Evolutionary conservation across 805 yeast species (phyloP).

Genomic region (Candida odintsovae): DNA sequence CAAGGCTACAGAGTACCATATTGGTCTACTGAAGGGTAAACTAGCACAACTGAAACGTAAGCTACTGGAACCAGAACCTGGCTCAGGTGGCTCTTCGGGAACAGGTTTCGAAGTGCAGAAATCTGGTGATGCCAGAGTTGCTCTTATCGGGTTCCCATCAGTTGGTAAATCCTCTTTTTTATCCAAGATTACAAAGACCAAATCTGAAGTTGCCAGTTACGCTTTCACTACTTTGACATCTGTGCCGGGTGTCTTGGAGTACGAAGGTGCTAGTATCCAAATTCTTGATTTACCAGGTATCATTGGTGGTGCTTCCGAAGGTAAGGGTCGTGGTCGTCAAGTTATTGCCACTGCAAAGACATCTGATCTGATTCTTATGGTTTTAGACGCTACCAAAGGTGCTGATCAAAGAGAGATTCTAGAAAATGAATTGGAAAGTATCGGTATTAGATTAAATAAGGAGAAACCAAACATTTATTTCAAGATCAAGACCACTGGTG

Average conservation of each 20-base stretch:
- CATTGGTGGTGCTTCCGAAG: constrained; percentile 93
- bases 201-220: constrained; percentile 91
- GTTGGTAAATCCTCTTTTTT: constrained; percentile 94
- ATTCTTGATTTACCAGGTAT: constrained; percentile 98
- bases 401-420: constrained; percentile 81
- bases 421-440: constrained; percentile 86
- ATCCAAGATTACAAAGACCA: constrained; percentile 86
- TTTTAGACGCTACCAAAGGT: constrained; percentile 92
- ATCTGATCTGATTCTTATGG: constrained; percentile 88
- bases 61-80: constrained; percentile 81
- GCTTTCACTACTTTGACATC: constrained; percentile 95
- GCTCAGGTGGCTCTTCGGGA: constrained; percentile 58
- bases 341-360: constrained; percentile 96
- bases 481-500: constrained; percentile 83
- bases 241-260: constrained; percentile 92
- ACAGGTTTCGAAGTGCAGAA: constrained; percentile 92
- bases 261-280: constrained; percentile 95
- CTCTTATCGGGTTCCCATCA: constrained; percentile 93
- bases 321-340: constrained; percentile 96
- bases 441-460: constrained; percentile 87
- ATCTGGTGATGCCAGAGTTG: constrained; percentile 94
- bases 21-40: constrained; percentile 91
- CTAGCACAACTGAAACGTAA: constrained; percentile 90
- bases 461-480: constrained; percentile 71
- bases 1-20: constrained; percentile 95